phyloP scores from a whole-genome alignment of 2,329 filamentous ascomycete species.

The Incumbomyces lentus region DNA sequence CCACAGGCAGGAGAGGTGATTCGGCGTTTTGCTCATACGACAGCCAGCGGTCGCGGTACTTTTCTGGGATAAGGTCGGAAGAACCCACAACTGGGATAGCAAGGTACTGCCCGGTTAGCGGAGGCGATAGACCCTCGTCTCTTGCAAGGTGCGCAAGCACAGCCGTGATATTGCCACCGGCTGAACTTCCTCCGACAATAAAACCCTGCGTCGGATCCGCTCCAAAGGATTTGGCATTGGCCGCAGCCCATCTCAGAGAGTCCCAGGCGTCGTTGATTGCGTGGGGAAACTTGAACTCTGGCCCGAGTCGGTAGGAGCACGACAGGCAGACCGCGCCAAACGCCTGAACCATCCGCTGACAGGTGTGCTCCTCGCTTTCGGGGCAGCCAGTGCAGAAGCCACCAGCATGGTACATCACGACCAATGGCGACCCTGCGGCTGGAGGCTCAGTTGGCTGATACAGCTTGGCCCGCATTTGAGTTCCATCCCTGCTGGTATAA shows the following conservation, averaged over 20 bases:
- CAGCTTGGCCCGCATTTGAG: conserved; percentile 18
- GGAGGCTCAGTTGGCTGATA: conserved; percentile 15
- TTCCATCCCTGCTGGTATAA: conserved; percentile 20
- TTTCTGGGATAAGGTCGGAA: conserved; percentile 25
- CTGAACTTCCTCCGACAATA: conserved; percentile 40
- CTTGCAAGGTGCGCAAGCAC: conserved; percentile 28
- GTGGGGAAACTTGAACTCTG: conserved; percentile 18
- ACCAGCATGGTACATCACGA: conserved; percentile 22
- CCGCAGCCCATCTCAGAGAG: conserved; percentile 21
- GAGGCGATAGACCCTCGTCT: conserved; percentile 28
- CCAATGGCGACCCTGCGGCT: not conserved
- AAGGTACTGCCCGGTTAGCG: conserved; percentile 39
- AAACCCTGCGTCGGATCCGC: conserved; percentile 37
- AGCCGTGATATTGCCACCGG: conserved; percentile 31
- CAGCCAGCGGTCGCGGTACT: conserved; percentile 25
- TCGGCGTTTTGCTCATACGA: conserved; percentile 33
- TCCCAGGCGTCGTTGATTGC: conserved; percentile 20
- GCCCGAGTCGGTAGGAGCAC: conserved; percentile 17
- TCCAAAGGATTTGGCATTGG: conserved; percentile 28
- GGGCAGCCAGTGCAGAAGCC: conserved; percentile 22
- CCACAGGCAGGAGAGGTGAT: conserved; percentile 27
- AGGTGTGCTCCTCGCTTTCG: conserved; percentile 19
- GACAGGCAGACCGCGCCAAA: conserved; percentile 17
- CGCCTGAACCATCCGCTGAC: conserved; percentile 18
- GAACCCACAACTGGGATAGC: conserved; percentile 29